phyloP scores from a whole-genome alignment of 164 flowering plant genomes.

The Brasenia schreberi region DNA sequence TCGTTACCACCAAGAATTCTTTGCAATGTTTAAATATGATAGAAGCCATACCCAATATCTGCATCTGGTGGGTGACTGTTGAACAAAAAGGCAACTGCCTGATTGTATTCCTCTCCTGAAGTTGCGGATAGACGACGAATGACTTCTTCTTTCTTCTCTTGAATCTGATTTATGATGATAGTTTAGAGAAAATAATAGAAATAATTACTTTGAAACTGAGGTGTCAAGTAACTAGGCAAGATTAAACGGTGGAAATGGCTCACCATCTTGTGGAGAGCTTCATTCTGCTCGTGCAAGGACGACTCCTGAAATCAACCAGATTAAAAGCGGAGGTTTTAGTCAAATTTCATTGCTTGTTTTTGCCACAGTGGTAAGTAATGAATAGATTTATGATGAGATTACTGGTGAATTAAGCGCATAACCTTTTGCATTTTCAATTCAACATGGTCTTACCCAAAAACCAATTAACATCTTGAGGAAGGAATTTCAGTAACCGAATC shows the following conservation, averaged over 20 bases:
- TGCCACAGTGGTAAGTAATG: neutral
- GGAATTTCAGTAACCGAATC: neutral
- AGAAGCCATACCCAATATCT: neutral
- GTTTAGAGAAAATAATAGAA: neutral
- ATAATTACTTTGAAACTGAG: neutral
- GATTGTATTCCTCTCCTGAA: neutral
- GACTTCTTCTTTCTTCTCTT: neutral
- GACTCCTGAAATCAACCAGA: constrained; percentile 32
- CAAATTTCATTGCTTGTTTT: neutral
- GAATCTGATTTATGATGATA: neutral
- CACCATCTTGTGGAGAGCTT: constrained; percentile 50
- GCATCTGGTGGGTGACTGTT: neutral
- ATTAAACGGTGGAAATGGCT: neutral
- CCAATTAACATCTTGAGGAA: neutral
- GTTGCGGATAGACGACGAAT: neutral
- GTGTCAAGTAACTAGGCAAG: neutral
- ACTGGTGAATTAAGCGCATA: neutral
- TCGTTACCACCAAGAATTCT: neutral
- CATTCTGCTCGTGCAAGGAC: constrained; percentile 53
- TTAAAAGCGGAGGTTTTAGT: neutral
- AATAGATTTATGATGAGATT: neutral
- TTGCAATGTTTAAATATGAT: neutral
- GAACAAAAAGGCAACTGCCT: neutral
- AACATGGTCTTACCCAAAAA: neutral
- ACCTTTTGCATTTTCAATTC: no score